Base-by-base conservation (phyloP, 176 grass and related monocot genomes). In the Hordeum marinum region DNA sequence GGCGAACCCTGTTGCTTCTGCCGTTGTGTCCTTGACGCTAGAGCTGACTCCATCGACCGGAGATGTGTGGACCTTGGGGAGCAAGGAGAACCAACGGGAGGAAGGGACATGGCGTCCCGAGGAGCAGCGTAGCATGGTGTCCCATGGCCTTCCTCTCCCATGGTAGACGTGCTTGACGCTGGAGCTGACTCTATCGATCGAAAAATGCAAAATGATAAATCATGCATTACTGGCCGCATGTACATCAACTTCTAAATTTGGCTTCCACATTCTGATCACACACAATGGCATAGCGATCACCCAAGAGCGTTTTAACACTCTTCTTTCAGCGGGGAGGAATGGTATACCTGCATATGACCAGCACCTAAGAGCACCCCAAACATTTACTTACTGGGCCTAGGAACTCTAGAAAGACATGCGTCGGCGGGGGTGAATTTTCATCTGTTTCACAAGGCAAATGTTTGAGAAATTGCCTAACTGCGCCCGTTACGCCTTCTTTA, bases 401-500 rank as follows among this genome's bases (percentile, higher is more conserved):
- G 32, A 94, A 66, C 5, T 72, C 45, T 3, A 90, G 24, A 4
- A 90, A 65, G 60, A 85, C 21, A 0, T 90, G 75, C 3, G 85
- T 3, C 9, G 63, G 80, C 0, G 65, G 88, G 3, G 72, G 55
- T n/a, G 14, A 12, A 48, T 59, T 15, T 54, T 83, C 70, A n/a
- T 65, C 64, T 4, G 67, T 6, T 87, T 20, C 66, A 20, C 66
- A 80, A 73, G 93, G 93, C 74, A 98, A 71, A 80, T 98, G 96
- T 59, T 64, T 98, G 11, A 95, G 90, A 61, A 98, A 98, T 54
- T 83, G 93, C 83, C 85, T 92, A 15, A n/a, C n/a, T n/a, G 96
- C 96, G 40, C 93, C 96, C 0, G 84, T 84, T 42, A 95, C 86
- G 2, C 96, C 96, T 4, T 95, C 93, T 77, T 98, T 91, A 2